Percentiles rank a stretch among this genome's conserved stretches.
These are phyloP conservation scores for Collybia nuda DNA, from an alignment of 768 basidiomycete species.

Conservation along the genomic window DNA sequence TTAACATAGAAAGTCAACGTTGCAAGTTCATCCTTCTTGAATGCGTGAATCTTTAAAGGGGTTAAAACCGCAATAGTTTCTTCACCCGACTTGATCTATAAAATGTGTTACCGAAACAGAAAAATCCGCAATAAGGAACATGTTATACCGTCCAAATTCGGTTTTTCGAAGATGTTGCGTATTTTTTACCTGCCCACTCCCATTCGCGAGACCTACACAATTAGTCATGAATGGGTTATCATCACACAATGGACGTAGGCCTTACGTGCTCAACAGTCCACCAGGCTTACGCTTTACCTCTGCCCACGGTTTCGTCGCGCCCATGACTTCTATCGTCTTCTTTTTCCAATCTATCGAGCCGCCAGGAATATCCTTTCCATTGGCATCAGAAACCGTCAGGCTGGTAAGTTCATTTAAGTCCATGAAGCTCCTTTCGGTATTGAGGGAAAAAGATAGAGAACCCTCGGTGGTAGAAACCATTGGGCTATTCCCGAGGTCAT, in stretches of 20 bases:
- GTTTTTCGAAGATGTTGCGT: slow-evolving; percentile 4
- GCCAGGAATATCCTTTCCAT: neutral
- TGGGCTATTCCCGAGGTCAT: slow-evolving; percentile 12
- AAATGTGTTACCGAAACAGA: neutral
- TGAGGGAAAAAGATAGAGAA: slow-evolving; percentile 1
- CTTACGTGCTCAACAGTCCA: slow-evolving; percentile 11
- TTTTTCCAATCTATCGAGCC: slow-evolving; percentile 14
- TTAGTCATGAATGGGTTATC: neutral
- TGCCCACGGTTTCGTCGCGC: neutral
- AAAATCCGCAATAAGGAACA: neutral
- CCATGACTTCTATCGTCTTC: slow-evolving; percentile 11
- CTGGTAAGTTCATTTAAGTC: neutral
- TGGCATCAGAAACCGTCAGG: neutral
- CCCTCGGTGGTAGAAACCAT: slow-evolving; percentile 3
- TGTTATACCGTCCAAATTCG: slow-evolving; percentile 14
- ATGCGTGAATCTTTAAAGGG: slow-evolving; percentile 6
- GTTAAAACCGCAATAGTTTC: slow-evolving; percentile 10
- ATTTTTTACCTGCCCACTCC: slow-evolving; percentile 14
- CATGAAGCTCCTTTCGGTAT: slow-evolving; percentile 5
- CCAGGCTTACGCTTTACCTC: slow-evolving; percentile 12
- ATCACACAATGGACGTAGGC: neutral
- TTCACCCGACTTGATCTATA: slow-evolving; percentile 10
- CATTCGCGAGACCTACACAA: slow-evolving; percentile 7
- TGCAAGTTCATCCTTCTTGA: slow-evolving; percentile 14
- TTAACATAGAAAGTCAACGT: slow-evolving; percentile 12